These are phyloP conservation scores for Iris pallida DNA, from an alignment of 116 monocot species.

Conservation along the genomic window DNA sequence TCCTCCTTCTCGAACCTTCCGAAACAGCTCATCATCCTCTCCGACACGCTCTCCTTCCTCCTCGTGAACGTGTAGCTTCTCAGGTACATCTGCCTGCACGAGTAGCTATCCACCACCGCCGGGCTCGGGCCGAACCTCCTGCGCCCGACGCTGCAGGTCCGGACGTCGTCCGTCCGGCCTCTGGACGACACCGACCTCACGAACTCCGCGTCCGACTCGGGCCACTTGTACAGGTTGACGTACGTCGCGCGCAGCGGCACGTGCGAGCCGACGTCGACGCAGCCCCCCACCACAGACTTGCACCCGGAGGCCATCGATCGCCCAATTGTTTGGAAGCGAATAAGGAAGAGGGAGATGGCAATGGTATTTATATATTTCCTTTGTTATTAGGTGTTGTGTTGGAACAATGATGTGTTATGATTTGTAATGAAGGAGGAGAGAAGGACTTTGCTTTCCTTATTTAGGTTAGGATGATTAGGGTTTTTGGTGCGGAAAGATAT, in stretches of 20 bases:
- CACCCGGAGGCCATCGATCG: slow-evolving; percentile 14
- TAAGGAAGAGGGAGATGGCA: background rate
- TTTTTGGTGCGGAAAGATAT: too few species aligned
- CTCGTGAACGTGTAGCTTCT: slow-evolving; percentile 19
- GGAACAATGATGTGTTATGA: background rate
- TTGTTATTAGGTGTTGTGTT: background rate
- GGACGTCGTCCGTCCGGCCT: background rate
- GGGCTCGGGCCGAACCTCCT: background rate
- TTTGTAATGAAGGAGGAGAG: background rate
- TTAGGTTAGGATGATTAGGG: too few species aligned
- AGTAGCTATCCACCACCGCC: background rate
- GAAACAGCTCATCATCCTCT: slow-evolving; percentile 14
- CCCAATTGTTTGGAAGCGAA: background rate
- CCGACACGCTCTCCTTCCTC: slow-evolving; percentile 5
- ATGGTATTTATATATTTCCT: background rate
- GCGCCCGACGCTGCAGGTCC: background rate
- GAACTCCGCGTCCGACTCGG: slow-evolving; percentile 32
- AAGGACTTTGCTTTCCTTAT: too few species aligned
- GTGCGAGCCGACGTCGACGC: background rate
- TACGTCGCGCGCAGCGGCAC: slow-evolving; percentile 8
- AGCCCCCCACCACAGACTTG: slow-evolving; percentile 6
- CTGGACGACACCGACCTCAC: slow-evolving; percentile 10
- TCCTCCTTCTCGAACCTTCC: slow-evolving; percentile 1
- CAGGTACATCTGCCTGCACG: slow-evolving; percentile 12
- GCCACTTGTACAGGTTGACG: slow-evolving; percentile 23